Percentiles rank a stretch among this genome's conserved stretches.
These are phyloP conservation scores for Biscutella auriculata DNA, from an alignment of 441 rosid genomes.

Conservation along the genomic window DNA sequence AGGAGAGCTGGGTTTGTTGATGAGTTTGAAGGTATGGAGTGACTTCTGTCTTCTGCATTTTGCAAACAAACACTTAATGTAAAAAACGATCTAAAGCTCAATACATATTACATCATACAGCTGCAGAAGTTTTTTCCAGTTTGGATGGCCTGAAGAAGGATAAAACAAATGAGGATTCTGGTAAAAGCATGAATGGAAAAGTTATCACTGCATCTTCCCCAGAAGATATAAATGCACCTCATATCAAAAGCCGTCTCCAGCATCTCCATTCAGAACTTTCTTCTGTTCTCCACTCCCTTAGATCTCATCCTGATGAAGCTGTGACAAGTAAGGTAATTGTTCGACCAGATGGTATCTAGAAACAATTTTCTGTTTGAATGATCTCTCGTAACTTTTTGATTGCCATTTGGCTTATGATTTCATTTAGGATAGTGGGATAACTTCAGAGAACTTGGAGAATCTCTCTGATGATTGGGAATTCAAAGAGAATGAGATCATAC, in stretches of 20 bases:
- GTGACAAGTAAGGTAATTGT: conserved; percentile 30
- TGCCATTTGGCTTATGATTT: conserved; percentile 6
- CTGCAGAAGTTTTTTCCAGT: conserved; percentile 33
- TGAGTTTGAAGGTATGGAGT: conserved; percentile 52
- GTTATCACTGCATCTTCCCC: conserved; percentile 20
- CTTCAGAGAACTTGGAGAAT: conserved; percentile 29
- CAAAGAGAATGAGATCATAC: conserved; percentile 62
- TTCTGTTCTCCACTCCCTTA: conserved; percentile 45
- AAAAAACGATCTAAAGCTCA: not conserved
- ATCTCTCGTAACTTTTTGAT: not conserved
- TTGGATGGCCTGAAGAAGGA: conserved; percentile 15
- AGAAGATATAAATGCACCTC: conserved; percentile 24
- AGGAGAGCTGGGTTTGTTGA: conserved; percentile 46
- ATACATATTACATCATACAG: conserved; percentile 26
- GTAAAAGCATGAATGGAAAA: conserved; percentile 21
- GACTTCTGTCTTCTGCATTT: not conserved
- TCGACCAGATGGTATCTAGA: not conserved
- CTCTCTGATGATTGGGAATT: conserved; percentile 77
- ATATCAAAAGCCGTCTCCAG: conserved; percentile 48
- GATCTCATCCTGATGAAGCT: conserved; percentile 36
- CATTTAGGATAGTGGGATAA: conserved; percentile 13
- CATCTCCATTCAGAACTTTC: conserved; percentile 69
- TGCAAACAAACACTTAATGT: not conserved
- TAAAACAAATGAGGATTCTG: conserved; percentile 18
- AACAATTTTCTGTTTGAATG: not conserved